Evolutionary conservation across 805 yeast genomes (phyloP).

Genomic region (Pichia phayaonensis): DNA sequence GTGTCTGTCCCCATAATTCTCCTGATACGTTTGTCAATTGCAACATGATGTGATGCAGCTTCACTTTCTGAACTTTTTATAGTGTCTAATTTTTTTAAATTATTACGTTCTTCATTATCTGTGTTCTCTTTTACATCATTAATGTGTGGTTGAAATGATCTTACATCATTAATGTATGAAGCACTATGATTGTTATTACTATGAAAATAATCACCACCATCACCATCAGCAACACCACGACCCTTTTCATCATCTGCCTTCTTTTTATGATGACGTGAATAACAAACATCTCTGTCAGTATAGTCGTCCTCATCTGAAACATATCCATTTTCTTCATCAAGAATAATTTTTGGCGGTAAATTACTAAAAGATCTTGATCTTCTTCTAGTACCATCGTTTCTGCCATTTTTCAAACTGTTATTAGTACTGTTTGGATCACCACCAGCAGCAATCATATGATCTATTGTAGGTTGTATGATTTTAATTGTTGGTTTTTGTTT

Average conservation of each 20-base stretch:
- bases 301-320: background rate
- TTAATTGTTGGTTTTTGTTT: background rate
- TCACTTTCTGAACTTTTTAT: background rate
- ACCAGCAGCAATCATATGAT: constrained; percentile 10
- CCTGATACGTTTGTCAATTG: background rate
- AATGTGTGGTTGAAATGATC: background rate
- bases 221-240: background rate
- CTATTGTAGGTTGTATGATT: constrained; percentile 8
- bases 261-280: background rate
- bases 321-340: constrained; percentile 4
- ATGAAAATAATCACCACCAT: background rate
- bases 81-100: background rate
- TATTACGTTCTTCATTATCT: background rate
- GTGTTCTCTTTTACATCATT: background rate
- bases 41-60: background rate
- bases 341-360: background rate
- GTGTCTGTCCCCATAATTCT: constrained; percentile 3
- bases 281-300: background rate
- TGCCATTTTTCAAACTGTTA: background rate
- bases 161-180: background rate
- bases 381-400: background rate
- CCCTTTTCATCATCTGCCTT: background rate
- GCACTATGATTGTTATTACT: background rate
- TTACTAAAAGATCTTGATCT: background rate
- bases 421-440: background rate